Evolutionary conservation across 805 yeast genomes (phyloP).

Genomic region (Suhomyces sp.): DNA sequence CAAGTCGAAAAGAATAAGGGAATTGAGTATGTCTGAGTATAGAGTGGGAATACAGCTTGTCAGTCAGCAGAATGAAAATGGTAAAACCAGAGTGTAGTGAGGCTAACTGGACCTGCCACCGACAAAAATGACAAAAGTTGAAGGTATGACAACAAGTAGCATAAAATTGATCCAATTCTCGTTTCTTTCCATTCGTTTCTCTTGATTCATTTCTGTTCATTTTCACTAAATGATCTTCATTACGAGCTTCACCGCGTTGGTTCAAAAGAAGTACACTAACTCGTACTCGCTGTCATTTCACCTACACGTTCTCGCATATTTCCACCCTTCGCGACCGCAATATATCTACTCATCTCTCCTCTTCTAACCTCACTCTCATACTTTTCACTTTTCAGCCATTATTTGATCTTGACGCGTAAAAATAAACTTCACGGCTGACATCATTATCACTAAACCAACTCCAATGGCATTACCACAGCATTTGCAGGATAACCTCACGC

Average conservation of each 20-base stretch:
- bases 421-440: background rate
- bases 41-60: too few relatives aligned
- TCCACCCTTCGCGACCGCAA: too few relatives aligned
- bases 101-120: too few relatives aligned
- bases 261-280: background rate
- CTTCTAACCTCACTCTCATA: background rate
- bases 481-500: conserved; percentile 56
- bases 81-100: too few relatives aligned
- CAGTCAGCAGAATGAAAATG: too few relatives aligned
- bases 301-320: background rate
- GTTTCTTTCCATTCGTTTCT: background rate
- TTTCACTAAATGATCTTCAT: background rate
- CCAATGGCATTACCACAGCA: conserved; percentile 62
- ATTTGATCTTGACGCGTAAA: background rate
- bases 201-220: too few relatives aligned
- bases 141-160: too few relatives aligned
- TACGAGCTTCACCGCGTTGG: background rate
- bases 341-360: background rate
- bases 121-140: too few relatives aligned
- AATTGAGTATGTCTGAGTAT: background rate
- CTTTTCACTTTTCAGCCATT: background rate
- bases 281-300: background rate
- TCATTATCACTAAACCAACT: background rate
- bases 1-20: background rate
- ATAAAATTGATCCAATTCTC: too few relatives aligned